phyloP scores from a whole-genome alignment of 345 rosid genomes.

The Lagerstroemia speciosa region DNA sequence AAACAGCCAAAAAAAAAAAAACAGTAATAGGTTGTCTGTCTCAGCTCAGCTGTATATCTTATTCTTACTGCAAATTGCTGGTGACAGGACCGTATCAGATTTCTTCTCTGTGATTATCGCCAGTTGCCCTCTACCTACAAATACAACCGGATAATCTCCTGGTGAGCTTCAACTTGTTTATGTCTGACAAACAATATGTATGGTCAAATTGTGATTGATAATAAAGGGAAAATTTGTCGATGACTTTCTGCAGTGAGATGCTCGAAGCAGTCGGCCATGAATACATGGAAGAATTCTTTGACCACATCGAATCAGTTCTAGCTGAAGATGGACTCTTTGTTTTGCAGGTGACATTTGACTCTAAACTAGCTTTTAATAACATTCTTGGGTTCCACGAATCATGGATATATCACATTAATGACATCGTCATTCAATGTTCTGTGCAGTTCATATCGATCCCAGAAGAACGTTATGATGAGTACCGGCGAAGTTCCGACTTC shows the following conservation, averaged over 20 bases:
- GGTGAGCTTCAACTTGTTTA: constrained; percentile 28
- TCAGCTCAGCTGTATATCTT: not conserved
- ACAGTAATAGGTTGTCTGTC: not conserved
- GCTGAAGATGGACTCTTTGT: constrained; percentile 72
- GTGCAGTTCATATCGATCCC: constrained; percentile 78
- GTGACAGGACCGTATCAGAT: constrained; percentile 47
- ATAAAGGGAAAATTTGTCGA: not conserved
- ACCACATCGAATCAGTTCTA: constrained; percentile 60
- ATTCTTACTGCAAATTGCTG: not conserved
- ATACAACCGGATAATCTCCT: constrained; percentile 76
- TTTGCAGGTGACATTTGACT: constrained; percentile 46
- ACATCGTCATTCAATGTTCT: not conserved
- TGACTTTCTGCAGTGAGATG: constrained; percentile 58
- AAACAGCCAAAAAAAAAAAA: not conserved
- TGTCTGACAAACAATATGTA: not conserved
- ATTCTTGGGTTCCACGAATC: too few relatives aligned
- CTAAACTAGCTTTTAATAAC: too few relatives aligned
- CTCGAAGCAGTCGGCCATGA: constrained; percentile 90
- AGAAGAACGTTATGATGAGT: constrained; percentile 69
- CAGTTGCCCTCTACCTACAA: constrained; percentile 43
- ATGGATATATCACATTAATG: not conserved
- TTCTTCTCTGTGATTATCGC: constrained; percentile 72
- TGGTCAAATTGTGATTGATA: not conserved
- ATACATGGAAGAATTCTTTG: constrained; percentile 74
- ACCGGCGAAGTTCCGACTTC: constrained; percentile 77